Evolutionary conservation across 345 rosid species (phyloP), one percentile per base, ranked within the genome.

Genomic region (Limnanthes douglasii): DNA sequence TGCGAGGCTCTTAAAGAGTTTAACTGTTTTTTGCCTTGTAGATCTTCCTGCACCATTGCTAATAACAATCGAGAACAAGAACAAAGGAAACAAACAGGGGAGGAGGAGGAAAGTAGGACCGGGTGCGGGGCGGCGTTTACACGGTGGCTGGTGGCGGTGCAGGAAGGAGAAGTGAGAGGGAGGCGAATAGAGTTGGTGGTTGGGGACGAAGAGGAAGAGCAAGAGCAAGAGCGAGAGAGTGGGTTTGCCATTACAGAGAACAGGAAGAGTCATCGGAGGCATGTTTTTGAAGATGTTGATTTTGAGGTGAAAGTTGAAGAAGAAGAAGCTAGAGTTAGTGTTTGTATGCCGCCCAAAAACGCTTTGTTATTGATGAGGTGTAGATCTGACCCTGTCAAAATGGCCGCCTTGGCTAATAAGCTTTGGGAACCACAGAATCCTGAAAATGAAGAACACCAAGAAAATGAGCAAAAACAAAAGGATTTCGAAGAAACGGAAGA

Each of bases 371-470:
- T 83, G 50, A 88, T 88, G 97, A 63, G 95, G 41, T 88, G 93
- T 45, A 73, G 93, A 76, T 83, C 93, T 60, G 97, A 88, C 41
- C 95, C 97, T 43, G 93, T 83, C 7, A 79, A 72, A 58, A 74
- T 88, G 68, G 86, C 95, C 19, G 90, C 93, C 26, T 66, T 88
- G 1, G 78, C 90, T 31, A 83, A 66, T 54, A 66, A 66, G 51
- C 77, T 72, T 15, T 70, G 83, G 54, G 90, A 77, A 23, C 45
- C 73, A 11, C 84, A 82, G 15, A 17, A 48, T 29, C 61, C 63
- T 0, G 45, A 57, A 13, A 48, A 52, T 23, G 60, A 35, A 2
- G 36, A 37, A 5, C 62, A 37, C 11, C 42, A 48, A 8, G 60
- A 35, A 0, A 38, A 26, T 4, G 47, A 15, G 25, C 63, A 35